Evolutionary conservation across 805 yeast genomes (phyloP), one percentile per base, ranked within the genome.

Genomic region (Saccharomycopsis synnaedendra): DNA sequence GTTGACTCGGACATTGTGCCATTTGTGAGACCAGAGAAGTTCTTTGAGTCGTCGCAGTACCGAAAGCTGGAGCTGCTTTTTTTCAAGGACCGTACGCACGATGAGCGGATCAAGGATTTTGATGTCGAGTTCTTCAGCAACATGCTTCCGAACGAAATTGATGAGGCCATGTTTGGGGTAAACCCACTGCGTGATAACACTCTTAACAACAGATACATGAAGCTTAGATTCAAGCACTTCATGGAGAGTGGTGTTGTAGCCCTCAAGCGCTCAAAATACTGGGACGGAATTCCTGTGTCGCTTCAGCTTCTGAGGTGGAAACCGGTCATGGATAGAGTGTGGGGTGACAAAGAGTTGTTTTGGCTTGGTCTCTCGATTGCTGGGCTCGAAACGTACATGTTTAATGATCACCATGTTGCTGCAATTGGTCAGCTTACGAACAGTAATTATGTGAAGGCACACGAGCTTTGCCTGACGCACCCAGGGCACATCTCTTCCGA

Each of bases 331-430:
- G 66, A 72, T 1, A 69, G 76, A 10, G 65, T 82, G 6, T 83
- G 84, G 70, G 94, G 94, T 38, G 94, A 84, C 54, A 84, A 84
- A 56, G 93, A 84, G 58, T 65, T 83, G 54, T 78, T 82, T 56
- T 82, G 90, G 90, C 58, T 84, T 34, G 85, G 85, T 2, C 75
- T 78, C 60, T 55, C 73, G 4, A 62, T 70, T 40, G 54, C 64
- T 9, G 71, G 70, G 10, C 60, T 64, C 44, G 64, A 60, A 45
- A 60, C 62, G 32, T 69, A 67, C 53, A 62, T 63, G 10, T 65
- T 69, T 38, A 63, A 68, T 51, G 56, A 63, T 8, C 48, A 57
- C 19, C 63, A 60, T 49, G 70, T 70, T 31, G 65, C 67, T 5
- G 56, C 68, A 4, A 57, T 67, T 33, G 73, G 73, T 11, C 60